These are phyloP conservation scores for Geotrichum restrictum DNA, from an alignment of 1,139 yeast genomes.

Conservation along the genomic window DNA sequence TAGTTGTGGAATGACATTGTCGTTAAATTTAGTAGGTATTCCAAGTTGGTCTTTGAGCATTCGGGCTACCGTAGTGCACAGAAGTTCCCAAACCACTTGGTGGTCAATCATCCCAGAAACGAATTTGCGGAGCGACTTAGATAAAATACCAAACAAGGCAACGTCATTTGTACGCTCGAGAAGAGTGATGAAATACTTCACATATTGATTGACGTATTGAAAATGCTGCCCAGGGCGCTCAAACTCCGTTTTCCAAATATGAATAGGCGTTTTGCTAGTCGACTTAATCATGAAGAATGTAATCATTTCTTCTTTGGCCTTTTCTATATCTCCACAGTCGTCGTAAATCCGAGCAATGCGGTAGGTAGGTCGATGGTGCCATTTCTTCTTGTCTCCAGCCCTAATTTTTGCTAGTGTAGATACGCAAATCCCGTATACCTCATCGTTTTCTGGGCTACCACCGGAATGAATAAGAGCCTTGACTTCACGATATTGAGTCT, in stretches of 20 bases:
- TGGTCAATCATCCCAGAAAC: constrained; percentile 69
- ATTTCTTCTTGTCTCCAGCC: constrained; percentile 68
- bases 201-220: constrained; percentile 68
- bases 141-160: constrained; percentile 53
- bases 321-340: constrained; percentile 52
- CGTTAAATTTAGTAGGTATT: constrained; percentile 52
- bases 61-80: constrained; percentile 49
- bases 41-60: constrained; percentile 48
- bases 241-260: constrained; percentile 88
- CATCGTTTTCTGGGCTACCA: constrained; percentile 15
- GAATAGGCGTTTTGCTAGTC: constrained; percentile 62
- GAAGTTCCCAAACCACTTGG: constrained; percentile 59
- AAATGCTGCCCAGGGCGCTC: constrained; percentile 95
- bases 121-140: constrained; percentile 69
- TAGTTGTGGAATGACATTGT: constrained; percentile 48
- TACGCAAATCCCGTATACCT: constrained; percentile 37
- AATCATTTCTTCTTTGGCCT: constrained; percentile 64
- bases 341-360: constrained; percentile 62
- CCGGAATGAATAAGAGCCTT: constrained; percentile 16
- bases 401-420: constrained; percentile 43
- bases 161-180: constrained; percentile 55
- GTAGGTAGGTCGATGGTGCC: constrained; percentile 87
- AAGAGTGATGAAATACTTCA: constrained; percentile 58
- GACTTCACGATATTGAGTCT: constrained; percentile 28
- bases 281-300: constrained; percentile 62